Evolutionary conservation across 495 filamentous ascomycete species (phyloP).

Genomic region (Mytilinidion resinicola): DNA sequence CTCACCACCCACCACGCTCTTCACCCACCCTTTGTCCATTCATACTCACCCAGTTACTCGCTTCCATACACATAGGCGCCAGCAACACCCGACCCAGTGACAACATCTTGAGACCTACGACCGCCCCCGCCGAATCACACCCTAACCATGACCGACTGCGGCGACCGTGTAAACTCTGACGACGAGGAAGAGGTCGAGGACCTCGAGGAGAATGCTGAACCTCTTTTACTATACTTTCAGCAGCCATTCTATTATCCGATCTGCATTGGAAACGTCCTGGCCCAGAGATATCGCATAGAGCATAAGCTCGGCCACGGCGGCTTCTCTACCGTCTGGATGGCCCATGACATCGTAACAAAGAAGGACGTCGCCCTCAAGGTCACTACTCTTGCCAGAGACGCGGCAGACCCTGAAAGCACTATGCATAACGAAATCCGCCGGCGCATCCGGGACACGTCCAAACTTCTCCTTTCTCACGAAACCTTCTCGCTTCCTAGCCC

Average conservation of each 20-base stretch:
- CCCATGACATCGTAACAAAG: background rate
- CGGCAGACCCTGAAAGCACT: background rate
- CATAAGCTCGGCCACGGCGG: conserved; percentile 11
- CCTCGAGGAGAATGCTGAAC: conserved; percentile 5
- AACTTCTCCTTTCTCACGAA: background rate
- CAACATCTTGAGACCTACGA: conserved; percentile 4
- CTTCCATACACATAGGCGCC: too few species aligned
- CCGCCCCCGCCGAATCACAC: conserved; percentile 3
- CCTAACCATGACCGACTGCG: conserved; percentile 5
- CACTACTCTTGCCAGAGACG: background rate
- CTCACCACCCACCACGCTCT: too few species aligned
- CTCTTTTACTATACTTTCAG: conserved; percentile 5
- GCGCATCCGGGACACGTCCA: background rate
- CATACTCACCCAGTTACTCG: too few species aligned
- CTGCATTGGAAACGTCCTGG: conserved; percentile 5
- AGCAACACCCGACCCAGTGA: too few species aligned
- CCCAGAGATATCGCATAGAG: conserved; percentile 1
- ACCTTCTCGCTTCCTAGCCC: too few species aligned
- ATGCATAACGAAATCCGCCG: background rate
- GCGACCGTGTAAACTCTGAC: conserved; percentile 1
- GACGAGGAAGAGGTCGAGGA: conserved; percentile 5
- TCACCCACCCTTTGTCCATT: too few species aligned
- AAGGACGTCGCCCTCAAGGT: background rate
- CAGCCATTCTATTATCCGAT: conserved; percentile 7
- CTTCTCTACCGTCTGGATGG: conserved; percentile 7